Base-by-base conservation (phyloP, 345 rosid species). In the Populus nigra region DNA sequence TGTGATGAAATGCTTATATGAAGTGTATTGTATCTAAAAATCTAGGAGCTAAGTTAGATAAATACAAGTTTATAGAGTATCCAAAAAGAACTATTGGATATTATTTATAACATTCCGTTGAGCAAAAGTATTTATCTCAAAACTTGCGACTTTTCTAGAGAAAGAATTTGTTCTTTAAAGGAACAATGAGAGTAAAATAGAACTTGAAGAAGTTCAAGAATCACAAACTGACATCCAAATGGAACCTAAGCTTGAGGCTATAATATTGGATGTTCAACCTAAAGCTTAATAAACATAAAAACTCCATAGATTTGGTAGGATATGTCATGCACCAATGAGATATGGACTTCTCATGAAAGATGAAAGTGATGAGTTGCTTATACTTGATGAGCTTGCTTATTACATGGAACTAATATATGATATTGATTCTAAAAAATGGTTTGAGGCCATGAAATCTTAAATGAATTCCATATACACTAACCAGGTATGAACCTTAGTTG, bases 401-500 rank as follows among this genome's bases (percentile, higher is more conserved):
- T 29, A 29, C 31, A 29, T 29, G 31, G 31, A 29, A 29, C 31
- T 2, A 29, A 29, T 29, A 29, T 29, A 2, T 29, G 2, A 29
- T 29, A 29, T 29, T 29, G 31, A 29, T 29, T 39, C 1, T 5
- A 39, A 39, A 2, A 81, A 74, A 63, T 81, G 76, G 77, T 53
- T 22, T 10, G 39, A 71, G 11, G 22, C 62, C 38, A 47, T 47
- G 59, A 71, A 49, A 45, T 71, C 36, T 8, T 38, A 71, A 71
- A 71, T 78, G 63, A 45, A 74, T 31, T 79, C 76, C 73, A 77
- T 80, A 73, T 77, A n/a, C 2, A 7, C 23, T 5, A 80, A 83
- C 49, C 50, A 83, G 71, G 80, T 79, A 2, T 79, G 68, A 71
- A 66, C 35, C 41, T 79, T 79, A 78, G 73, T 78, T 35, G 73